Evolutionary conservation across 352 stramenopile genomes (phyloP), one percentile per base, ranked within the genome.

Genomic region (Phytopythium aichiense): DNA sequence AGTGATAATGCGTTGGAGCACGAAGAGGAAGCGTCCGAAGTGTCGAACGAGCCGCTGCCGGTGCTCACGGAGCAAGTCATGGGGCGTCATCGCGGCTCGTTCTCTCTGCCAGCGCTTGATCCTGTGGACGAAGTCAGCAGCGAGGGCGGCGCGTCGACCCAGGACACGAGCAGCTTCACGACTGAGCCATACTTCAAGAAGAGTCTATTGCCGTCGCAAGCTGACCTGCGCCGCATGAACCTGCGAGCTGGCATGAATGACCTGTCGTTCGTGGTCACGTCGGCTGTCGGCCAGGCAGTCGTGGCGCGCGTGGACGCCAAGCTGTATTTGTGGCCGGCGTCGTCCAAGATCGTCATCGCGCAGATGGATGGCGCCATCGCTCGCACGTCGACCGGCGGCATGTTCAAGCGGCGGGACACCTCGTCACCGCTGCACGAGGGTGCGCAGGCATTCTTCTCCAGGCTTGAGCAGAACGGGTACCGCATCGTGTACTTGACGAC

Each of bases 321-420:
- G 35, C 28, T 94, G 38, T 95, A 83, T 59, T 52, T 94, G 37
- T 96, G 84, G 84, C 75, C 78, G 37, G 70, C 84, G 7, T 80
- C 79, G 1, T 66, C 80, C 25, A 91, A 91, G 59, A 71, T 96
- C 46, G 81, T 96, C 2, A 84, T 95, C 43, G 83, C 76, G 7
- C 85, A 96, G 45, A 79, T 95, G 38, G 88, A 96, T 64, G 84
- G 85, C 23, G 86, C 86, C 0, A 87, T 95, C 65, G 80, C 78
- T 1, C 76, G 74, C 30, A 66, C 60, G 12, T 73, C 72, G 2
- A 75, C 66, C 0, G 66, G 82, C 37, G 73, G 68, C 25, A 86
- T 87, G 64, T 80, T 83, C 50, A 79, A 77, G 48, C 69, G 69
- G 22, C 66, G 58, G 48, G 76, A 87, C 38, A 46, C 57, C 0